A percentile compares a stretch with the other conserved stretches of the same genome.
Evolutionary conservation across 352 stramenopile species (phyloP).

Genomic region (Phytophthora sansomeana): DNA sequence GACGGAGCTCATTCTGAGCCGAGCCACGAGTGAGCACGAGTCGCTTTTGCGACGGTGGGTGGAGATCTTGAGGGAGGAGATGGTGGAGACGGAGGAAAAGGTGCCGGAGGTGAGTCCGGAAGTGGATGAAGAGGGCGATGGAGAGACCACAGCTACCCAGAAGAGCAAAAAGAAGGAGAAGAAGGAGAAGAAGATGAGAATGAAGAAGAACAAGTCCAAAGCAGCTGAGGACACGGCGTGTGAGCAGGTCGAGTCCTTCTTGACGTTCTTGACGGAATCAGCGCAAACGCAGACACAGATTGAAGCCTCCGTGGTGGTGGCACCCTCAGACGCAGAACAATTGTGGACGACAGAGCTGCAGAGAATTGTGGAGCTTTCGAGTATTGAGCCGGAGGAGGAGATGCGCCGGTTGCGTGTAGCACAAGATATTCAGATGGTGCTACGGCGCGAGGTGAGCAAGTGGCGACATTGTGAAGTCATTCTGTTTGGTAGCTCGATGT

Average conservation of each 20-base stretch:
- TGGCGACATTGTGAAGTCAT: conserved; percentile 60
- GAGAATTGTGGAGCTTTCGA: conserved; percentile 49
- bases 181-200: conserved; percentile 38
- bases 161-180: conserved; percentile 39
- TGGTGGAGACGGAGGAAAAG: conserved; percentile 30
- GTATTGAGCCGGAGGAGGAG: conserved; percentile 60
- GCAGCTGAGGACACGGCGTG: conserved; percentile 37
- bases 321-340: conserved; percentile 15
- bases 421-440: conserved; percentile 50
- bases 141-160: conserved; percentile 5
- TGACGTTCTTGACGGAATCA: conserved; percentile 59
- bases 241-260: conserved; percentile 57
- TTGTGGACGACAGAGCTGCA: conserved; percentile 45
- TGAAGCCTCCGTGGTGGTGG: conserved; percentile 2
- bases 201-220: conserved; percentile 37
- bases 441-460: conserved; percentile 53
- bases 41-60: conserved; percentile 54
- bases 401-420: conserved; percentile 46
- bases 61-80: conserved; percentile 44
- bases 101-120: conserved; percentile 7
- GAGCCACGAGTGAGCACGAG: conserved; percentile 44
- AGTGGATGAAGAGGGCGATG: conserved; percentile 3
- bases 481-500: conserved; percentile 84
- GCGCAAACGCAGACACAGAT: conserved; percentile 10
- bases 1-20: conserved; percentile 72